Evolutionary conservation across 2,329 filamentous ascomycete species (phyloP).

Genomic region (Aureobasidium sp.): DNA sequence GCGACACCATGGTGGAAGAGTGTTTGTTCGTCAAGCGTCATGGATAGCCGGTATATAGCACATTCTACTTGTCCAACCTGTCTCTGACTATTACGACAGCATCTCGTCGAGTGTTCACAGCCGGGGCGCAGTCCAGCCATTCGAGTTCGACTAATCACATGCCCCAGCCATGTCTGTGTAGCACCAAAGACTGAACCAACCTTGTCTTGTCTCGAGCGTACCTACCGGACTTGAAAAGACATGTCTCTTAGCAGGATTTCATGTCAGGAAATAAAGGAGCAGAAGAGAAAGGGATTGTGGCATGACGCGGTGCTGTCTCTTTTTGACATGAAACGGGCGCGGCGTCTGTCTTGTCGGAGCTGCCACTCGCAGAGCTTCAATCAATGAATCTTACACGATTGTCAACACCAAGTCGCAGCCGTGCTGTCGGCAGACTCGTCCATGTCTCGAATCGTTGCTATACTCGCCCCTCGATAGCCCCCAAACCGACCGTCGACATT

Average conservation of each 20-base stretch:
- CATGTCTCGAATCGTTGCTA: slow-evolving; percentile 24
- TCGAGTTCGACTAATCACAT: slow-evolving; percentile 4
- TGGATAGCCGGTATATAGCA: background rate
- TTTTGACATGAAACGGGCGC: slow-evolving; percentile 13
- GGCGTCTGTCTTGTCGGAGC: background rate
- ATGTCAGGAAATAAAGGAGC: background rate
- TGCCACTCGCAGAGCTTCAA: background rate
- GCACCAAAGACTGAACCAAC: background rate
- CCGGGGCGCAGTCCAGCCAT: slow-evolving; percentile 6
- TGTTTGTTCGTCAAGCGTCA: background rate
- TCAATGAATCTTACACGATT: slow-evolving; percentile 9
- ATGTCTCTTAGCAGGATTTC: background rate
- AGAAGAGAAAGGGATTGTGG: background rate
- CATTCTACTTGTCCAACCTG: background rate
- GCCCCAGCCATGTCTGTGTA: slow-evolving; percentile 8
- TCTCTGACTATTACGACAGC: background rate
- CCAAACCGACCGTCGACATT: slow-evolving; percentile 73
- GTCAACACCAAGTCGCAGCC: background rate
- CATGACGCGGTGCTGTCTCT: background rate
- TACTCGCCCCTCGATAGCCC: slow-evolving; percentile 61
- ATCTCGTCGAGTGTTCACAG: background rate
- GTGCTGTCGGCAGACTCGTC: background rate
- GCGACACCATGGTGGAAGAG: slow-evolving; percentile 51
- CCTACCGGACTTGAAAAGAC: background rate
- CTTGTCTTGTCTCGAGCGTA: background rate